phyloP scores from a whole-genome alignment of 2,329 filamentous ascomycete genomes.

The Exophiala calicioides region DNA sequence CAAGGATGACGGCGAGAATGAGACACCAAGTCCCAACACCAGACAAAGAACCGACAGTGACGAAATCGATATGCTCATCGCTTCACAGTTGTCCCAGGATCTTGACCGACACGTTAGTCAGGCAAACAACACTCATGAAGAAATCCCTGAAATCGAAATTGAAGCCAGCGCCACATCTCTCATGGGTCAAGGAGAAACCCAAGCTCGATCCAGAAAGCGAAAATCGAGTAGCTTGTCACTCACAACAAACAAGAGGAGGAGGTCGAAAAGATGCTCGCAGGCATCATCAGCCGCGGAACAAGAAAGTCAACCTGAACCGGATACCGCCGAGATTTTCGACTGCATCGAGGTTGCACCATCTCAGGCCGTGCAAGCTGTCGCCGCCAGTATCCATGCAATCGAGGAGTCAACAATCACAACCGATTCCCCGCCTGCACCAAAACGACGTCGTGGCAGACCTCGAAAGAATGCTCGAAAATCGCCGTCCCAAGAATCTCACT shows the following conservation, averaged over 20 bases:
- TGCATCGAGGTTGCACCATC: conserved; percentile 16
- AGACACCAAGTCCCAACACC: not conserved
- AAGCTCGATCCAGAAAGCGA: no score
- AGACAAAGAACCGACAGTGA: conserved; percentile 36
- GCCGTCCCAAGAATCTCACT: not conserved
- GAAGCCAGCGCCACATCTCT: no score
- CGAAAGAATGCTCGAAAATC: conserved; percentile 4
- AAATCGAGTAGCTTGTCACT: conserved; percentile 11
- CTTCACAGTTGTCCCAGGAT: conserved; percentile 49
- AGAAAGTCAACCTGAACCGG: not conserved
- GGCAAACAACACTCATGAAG: conserved; percentile 1
- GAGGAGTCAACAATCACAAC: not conserved
- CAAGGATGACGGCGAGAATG: not conserved
- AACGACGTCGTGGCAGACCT: conserved; percentile 10
- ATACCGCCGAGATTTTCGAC: conserved; percentile 12
- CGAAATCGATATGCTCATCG: conserved; percentile 46
- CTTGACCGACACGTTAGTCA: conserved; percentile 34
- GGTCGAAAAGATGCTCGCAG: conserved; percentile 10
- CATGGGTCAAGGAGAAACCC: no score
- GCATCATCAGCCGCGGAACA: conserved; percentile 5
- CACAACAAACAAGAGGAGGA: conserved; percentile 16
- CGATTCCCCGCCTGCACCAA: conserved; percentile 5
- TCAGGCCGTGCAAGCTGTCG: conserved; percentile 2
- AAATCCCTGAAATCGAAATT: no score
- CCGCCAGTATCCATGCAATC: not conserved